Percentiles rank a stretch among this genome's conserved stretches.
Conservation (phyloP, 2,329 filamentous ascomycete genomes). For the Stachybotrys elegans region DNA sequence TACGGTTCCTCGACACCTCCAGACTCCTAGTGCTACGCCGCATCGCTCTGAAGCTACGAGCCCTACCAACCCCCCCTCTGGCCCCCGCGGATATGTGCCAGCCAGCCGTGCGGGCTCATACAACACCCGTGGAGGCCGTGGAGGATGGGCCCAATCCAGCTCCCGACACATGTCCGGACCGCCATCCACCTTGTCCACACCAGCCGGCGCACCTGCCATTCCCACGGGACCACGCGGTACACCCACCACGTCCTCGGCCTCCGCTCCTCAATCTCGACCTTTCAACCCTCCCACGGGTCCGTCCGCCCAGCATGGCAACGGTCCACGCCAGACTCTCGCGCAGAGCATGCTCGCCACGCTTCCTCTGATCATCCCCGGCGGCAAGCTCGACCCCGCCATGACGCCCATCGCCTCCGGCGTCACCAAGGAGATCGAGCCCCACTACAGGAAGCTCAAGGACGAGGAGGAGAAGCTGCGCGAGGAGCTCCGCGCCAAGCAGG, state of each 20-base stretch:
- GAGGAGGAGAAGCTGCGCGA: constrained; percentile 54
- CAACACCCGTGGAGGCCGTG: constrained; percentile 38
- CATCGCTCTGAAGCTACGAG: constrained; percentile 35
- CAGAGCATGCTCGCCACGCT: constrained; percentile 48
- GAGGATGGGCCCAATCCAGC: constrained; percentile 35
- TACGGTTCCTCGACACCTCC: constrained; percentile 26
- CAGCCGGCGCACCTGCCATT: constrained; percentile 33
- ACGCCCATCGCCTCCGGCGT: constrained; percentile 41
- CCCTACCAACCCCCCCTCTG: constrained; percentile 46
- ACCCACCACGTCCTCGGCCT: constrained; percentile 29
- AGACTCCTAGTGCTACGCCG: constrained; percentile 25
- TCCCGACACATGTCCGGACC: constrained; percentile 26
- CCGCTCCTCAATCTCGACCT: constrained; percentile 36
- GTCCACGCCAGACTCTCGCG: constrained; percentile 39
- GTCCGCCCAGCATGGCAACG: constrained; percentile 30
- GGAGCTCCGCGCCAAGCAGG: constrained; percentile 48
- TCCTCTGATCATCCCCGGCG: constrained; percentile 47
- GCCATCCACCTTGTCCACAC: constrained; percentile 33
- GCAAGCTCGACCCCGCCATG: constrained; percentile 46
- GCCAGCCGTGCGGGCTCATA: constrained; percentile 41
- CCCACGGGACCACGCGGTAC: constrained; percentile 42
- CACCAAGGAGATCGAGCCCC: constrained; percentile 48
- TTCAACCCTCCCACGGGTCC: constrained; percentile 57
- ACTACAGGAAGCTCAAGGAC: constrained; percentile 48
- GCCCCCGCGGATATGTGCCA: constrained; percentile 49